Evolutionary conservation across 2,329 filamentous ascomycete species (phyloP), one percentile per base, ranked within the genome.

Genomic region (Fusarium penzigii): DNA sequence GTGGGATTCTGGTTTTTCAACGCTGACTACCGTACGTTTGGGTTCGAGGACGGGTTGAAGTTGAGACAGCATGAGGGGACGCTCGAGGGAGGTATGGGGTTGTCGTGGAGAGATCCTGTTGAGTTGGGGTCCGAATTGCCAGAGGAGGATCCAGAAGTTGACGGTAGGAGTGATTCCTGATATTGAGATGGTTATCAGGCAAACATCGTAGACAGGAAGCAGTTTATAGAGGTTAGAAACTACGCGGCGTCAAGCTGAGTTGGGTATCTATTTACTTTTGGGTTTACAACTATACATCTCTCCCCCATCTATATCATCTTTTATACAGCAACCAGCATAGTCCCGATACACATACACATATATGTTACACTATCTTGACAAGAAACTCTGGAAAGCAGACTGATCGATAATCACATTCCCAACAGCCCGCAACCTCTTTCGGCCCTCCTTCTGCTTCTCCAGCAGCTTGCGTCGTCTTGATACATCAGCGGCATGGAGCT

Each of bases 331-430:
- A 38, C 42, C 47, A 51, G 44, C 3, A 42, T 11, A 32, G 36
- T 43, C 17, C 29, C 14, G 7, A 10, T 17, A 36, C 32, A 36
- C 13, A 36, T 40, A 10, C n/a, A 36, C 32, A 36, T 11, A 36
- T 40, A 25, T 8, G 6, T 39, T 45, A 40, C 36, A 42, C 58
- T 59, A 92, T 72, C 94, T 96, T 0, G 92, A 83, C 70, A 99
- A 73, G 70, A 99, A 99, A 61, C 86, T 90, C 72, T 99, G 94
- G 69, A 97, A 99, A 3, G 92, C 92, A 62, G 91, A 89, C 65
- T 97, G 92, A 56, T 97, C 92, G 70, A 99, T 97, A n/a, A 92
- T 82, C 1, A 99, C 92, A 68, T 96, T 96, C 0, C 94, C 90
- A 6, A 92, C 87, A 1, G 88, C 83, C 53, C 90, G 84, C 53